Percentiles rank a stretch among this genome's conserved stretches.
Conservation (phyloP, 106 monocot species). For the Agapanthus africanus region DNA sequence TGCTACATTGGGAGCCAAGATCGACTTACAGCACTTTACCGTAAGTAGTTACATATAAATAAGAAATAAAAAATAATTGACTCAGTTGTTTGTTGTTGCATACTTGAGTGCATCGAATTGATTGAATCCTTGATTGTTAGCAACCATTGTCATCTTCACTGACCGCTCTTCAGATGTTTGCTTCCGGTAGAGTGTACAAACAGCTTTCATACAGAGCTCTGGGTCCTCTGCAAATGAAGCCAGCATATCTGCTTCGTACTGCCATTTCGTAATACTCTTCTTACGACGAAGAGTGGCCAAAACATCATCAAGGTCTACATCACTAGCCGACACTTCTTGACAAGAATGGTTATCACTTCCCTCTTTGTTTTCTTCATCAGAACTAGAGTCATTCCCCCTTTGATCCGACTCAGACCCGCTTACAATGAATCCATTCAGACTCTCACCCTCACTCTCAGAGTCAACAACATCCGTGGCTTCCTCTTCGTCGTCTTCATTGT, state of each 20-base stretch:
- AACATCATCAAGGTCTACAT: conserved; percentile 18
- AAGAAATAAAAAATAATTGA: too few species aligned
- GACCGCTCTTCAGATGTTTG: conserved; percentile 37
- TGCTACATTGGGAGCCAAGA: too few species aligned
- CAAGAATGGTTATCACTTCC: background rate
- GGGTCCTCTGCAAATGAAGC: conserved; percentile 37
- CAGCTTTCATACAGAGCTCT: conserved; percentile 57
- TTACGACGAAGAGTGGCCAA: conserved; percentile 18
- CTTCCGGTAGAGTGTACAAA: conserved; percentile 53
- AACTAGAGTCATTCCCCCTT: background rate
- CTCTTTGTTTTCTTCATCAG: background rate
- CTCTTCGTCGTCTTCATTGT: conserved; percentile 3
- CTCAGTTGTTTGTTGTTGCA: too few species aligned
- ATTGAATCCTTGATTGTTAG: conserved; percentile 33
- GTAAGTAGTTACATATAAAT: too few species aligned
- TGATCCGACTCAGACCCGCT: conserved; percentile 8
- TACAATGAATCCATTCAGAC: conserved; percentile 26
- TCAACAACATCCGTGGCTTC: conserved; percentile 11
- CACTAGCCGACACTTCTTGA: background rate
- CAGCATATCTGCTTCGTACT: conserved; percentile 64
- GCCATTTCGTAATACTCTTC: conserved; percentile 29
- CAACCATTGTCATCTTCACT: conserved; percentile 18
- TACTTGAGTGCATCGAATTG: conserved; percentile 34
- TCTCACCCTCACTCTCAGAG: conserved; percentile 36
- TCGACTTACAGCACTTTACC: too few species aligned